Percentiles rank a stretch among this genome's conserved stretches.
Conservation (phyloP, 768 basidiomycete species). For the Sarcomyxa edulis region DNA sequence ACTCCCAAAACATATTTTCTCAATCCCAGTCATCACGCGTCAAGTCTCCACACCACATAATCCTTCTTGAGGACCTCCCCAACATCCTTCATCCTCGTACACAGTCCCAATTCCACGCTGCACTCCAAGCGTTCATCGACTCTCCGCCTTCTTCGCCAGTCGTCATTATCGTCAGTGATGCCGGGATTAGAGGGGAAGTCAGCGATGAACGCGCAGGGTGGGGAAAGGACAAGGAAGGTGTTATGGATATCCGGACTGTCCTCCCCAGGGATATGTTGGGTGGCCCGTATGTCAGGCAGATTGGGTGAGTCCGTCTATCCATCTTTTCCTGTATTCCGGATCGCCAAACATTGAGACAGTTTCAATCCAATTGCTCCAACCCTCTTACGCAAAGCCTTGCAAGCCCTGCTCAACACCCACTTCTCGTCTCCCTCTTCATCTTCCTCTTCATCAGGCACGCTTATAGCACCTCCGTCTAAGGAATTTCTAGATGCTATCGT, state of each 20-base stretch:
- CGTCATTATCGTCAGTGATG: slow-evolving; percentile 79
- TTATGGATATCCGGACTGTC: slow-evolving; percentile 64
- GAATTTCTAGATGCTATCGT: slow-evolving; percentile 74
- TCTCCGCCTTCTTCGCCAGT: slow-evolving; percentile 52
- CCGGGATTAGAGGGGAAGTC: slow-evolving; percentile 72
- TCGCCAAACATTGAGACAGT: slow-evolving; percentile 30
- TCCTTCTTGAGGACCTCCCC: slow-evolving; percentile 88
- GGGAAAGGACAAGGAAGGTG: slow-evolving; percentile 42
- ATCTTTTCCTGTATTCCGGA: neutral
- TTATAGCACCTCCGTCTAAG: slow-evolving; percentile 41
- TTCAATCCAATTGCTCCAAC: slow-evolving; percentile 93
- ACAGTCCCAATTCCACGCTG: slow-evolving; percentile 66
- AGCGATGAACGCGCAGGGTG: slow-evolving; percentile 45
- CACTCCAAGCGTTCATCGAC: slow-evolving; percentile 52
- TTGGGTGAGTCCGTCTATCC: slow-evolving; percentile 49
- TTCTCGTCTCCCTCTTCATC: slow-evolving; percentile 24
- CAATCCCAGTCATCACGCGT: neutral
- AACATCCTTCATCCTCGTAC: slow-evolving; percentile 77
- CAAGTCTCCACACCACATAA: slow-evolving; percentile 36
- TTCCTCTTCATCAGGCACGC: slow-evolving; percentile 18
- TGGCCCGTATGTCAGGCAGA: slow-evolving; percentile 75
- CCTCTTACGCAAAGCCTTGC: slow-evolving; percentile 74
- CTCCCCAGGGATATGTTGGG: slow-evolving; percentile 62
- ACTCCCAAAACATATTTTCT: slow-evolving; percentile 49
- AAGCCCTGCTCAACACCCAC: slow-evolving; percentile 46